phyloP scores from a whole-genome alignment of 257 asterid species.

The Fraxinus pennsylvanica region DNA sequence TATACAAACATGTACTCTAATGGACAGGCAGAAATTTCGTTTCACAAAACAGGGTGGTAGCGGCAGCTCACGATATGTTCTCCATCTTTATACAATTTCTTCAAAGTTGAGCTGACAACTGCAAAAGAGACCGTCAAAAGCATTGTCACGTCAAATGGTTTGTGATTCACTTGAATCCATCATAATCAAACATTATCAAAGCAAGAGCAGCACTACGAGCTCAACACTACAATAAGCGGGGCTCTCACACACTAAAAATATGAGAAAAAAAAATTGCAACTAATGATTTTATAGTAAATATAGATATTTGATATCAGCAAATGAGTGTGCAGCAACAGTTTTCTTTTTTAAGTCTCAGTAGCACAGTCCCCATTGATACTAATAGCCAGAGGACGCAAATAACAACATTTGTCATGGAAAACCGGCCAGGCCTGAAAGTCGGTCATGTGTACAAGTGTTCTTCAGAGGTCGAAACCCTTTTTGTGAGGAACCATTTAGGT shows the following conservation, averaged over 20 bases:
- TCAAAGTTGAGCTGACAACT: neutral
- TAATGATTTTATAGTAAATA: too few species aligned
- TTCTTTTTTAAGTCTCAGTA: too few species aligned
- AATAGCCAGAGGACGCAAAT: too few species aligned
- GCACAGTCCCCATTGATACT: too few species aligned
- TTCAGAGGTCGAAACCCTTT: too few species aligned
- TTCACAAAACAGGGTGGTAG: too few species aligned
- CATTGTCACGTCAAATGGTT: neutral
- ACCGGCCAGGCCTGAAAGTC: too few species aligned
- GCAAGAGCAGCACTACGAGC: neutral
- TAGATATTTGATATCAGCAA: too few species aligned
- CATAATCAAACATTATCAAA: too few species aligned
- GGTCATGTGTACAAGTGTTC: too few species aligned
- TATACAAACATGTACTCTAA: neutral
- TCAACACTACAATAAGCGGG: neutral
- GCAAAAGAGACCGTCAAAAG: slow-evolving; percentile 14
- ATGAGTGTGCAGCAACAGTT: too few species aligned
- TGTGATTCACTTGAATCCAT: neutral
- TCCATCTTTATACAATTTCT: slow-evolving; percentile 26
- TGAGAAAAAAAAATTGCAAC: neutral
- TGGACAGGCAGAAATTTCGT: neutral
- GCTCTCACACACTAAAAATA: neutral
- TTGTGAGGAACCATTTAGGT: neutral
- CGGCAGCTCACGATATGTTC: slow-evolving; percentile 25
- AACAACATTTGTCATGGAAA: too few species aligned